Evolutionary conservation across 805 yeast genomes (phyloP).

Genomic region (Phaffomyces thermotolerans): DNA sequence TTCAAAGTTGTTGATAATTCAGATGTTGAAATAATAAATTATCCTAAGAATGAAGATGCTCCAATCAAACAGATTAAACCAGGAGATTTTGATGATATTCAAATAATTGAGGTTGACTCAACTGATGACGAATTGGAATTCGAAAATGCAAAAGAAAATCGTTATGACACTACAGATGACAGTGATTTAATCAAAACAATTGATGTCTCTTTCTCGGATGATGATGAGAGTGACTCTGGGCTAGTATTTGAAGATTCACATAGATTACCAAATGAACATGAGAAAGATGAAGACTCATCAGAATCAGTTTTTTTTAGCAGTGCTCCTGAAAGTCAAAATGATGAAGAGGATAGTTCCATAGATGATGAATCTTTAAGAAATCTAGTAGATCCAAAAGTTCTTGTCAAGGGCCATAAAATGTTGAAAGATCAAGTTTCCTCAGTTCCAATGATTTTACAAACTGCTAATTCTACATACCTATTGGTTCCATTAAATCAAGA

Average conservation of each 20-base stretch:
- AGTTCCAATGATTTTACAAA: constrained; percentile 17
- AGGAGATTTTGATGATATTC: too few species aligned
- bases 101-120: too few species aligned
- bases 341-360: constrained; percentile 3
- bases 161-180: too few species aligned
- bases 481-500: constrained; percentile 14
- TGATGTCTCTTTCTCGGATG: too few species aligned
- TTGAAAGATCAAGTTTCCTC: constrained; percentile 4
- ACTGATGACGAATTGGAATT: too few species aligned
- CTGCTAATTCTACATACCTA: constrained; percentile 15
- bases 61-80: too few species aligned
- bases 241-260: not conserved
- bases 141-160: too few species aligned
- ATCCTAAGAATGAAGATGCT: not conserved
- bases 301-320: too few species aligned
- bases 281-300: constrained; percentile 8
- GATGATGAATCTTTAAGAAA: not conserved
- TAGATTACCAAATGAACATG: not conserved
- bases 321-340: too few species aligned
- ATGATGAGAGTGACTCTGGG: too few species aligned
- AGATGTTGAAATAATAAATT: constrained; percentile 1
- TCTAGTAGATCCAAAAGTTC: too few species aligned
- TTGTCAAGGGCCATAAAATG: not conserved
- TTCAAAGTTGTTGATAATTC: not conserved
- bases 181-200: too few species aligned